Evolutionary conservation across 2,329 filamentous ascomycete genomes (phyloP).

Genomic region (Lecanicillium sp.): DNA sequence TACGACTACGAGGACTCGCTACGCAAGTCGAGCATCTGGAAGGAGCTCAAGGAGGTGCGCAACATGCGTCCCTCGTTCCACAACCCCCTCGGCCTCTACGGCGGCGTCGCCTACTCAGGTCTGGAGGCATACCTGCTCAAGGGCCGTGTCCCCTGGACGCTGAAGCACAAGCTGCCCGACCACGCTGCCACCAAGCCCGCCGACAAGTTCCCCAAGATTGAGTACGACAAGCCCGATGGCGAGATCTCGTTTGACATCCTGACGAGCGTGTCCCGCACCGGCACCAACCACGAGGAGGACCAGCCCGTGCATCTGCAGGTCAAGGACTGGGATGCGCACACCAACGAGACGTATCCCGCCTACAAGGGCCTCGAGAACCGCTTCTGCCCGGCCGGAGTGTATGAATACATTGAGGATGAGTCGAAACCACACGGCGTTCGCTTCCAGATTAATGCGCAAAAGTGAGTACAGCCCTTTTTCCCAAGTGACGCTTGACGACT

Average conservation of each 20-base stretch:
- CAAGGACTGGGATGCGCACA: conserved; percentile 89
- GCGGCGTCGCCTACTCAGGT: conserved; percentile 86
- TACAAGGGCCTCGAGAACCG: conserved; percentile 93
- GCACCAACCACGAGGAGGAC: conserved; percentile 98
- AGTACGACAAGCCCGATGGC: conserved; percentile 94
- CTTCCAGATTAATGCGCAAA: conserved; percentile 97
- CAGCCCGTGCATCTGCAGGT: conserved; percentile 95
- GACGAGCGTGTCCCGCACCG: conserved; percentile 89
- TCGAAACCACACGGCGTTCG: conserved; percentile 80
- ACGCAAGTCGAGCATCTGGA: conserved; percentile 82
- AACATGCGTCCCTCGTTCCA: conserved; percentile 98
- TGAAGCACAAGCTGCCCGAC: conserved; percentile 77
- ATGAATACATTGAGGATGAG: conserved; percentile 93
- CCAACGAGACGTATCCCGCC: conserved; percentile 70
- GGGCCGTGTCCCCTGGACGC: conserved; percentile 82
- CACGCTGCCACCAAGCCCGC: conserved; percentile 72
- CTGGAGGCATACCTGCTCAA: conserved; percentile 83
- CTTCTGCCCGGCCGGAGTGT: conserved; percentile 95
- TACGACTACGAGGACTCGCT: conserved; percentile 91
- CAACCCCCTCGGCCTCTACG: conserved; percentile 75
- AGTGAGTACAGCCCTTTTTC: conserved; percentile 53
- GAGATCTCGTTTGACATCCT: conserved; percentile 94
- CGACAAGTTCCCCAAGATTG: conserved; percentile 76
- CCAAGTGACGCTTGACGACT: conserved; percentile 6
- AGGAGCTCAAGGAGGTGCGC: conserved; percentile 86